Evolutionary conservation across 257 asterid genomes (phyloP), one percentile per base, ranked within the genome.

Genomic region (Ligustrum vulgare): DNA sequence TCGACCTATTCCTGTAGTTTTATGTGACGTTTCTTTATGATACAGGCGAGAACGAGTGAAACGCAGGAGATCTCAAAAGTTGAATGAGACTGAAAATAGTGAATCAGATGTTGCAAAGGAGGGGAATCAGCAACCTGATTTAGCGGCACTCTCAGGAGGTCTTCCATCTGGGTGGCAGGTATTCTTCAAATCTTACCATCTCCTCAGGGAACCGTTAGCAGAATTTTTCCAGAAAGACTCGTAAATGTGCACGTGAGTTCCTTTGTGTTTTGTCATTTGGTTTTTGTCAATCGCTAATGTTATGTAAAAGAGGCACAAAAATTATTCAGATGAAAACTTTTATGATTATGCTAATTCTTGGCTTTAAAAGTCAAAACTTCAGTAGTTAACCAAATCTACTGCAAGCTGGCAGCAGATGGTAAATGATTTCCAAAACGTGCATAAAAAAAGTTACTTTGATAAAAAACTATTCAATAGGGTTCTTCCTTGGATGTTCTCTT

Each of bases 151-250:
- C 33, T 87, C 97, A 1, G 90, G 73, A 78, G 91, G 86, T 84
- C 97, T 95, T 80, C 99, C 98, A 70, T 83, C 86, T 58, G 96
- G 96, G 51, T 95, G 99, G 99, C 91, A 90, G 98, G 99, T 95
- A 82, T 37, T 45, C 47, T 71, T 47, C 69, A 67, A 43, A 65
- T 20, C 71, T 35, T 25, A 18, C 75, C 35, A 9, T 25, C 34
- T 74, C 36, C 10, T 73, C 66, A 5, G 7, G 69, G 45, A 68
- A 77, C 66, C 6, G 34, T 49, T 60, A 15, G 67, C 28, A 20
- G 28, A n/a, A 18, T 56, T 20, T n/a, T 20, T 51, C n/a, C n/a
- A 36, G 62, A 67, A 69, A 54, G 37, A 36, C 37, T 18, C 39
- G 13, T 12, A 25, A 23, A 39, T 36, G 58, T 23, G 54, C 23